phyloP scores from a whole-genome alignment of 805 yeast genomes.

The Starmerella etchellsii region DNA sequence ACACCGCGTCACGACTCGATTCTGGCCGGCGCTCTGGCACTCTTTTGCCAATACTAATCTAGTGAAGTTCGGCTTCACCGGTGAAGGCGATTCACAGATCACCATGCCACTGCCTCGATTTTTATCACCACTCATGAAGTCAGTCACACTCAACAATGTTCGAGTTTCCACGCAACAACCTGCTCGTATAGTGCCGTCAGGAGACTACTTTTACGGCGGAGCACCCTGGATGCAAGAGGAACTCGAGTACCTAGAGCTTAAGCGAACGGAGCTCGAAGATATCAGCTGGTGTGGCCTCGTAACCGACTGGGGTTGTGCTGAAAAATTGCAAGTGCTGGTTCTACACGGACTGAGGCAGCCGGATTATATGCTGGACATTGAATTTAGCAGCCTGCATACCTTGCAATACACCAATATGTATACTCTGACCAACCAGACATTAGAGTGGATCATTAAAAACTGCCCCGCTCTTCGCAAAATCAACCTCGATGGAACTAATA shows the following conservation, averaged over 20 bases:
- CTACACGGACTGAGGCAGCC: slow-evolving; percentile 7
- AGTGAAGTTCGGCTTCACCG: slow-evolving; percentile 17
- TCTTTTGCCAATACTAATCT: slow-evolving; percentile 9
- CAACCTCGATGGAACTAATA: slow-evolving; percentile 17
- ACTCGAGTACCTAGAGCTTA: slow-evolving; percentile 16
- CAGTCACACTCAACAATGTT: slow-evolving; percentile 16
- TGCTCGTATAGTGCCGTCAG: slow-evolving; percentile 3
- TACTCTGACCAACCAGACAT: slow-evolving; percentile 5
- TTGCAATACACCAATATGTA: slow-evolving; percentile 19
- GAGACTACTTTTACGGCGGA: slow-evolving; percentile 4
- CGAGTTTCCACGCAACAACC: not conserved
- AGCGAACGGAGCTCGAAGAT: slow-evolving; percentile 8
- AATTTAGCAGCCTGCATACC: slow-evolving; percentile 7
- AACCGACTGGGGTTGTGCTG: slow-evolving; percentile 9
- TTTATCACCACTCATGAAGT: slow-evolving; percentile 1
- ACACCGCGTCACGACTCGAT: slow-evolving; percentile 10
- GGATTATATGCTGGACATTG: not conserved
- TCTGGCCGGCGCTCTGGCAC: slow-evolving; percentile 12
- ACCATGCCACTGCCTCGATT: slow-evolving; percentile 10
- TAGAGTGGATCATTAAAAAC: slow-evolving; percentile 16
- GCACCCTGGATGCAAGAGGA: not conserved
- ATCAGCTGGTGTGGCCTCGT: slow-evolving; percentile 10
- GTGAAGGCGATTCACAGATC: not conserved
- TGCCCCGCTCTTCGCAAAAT: slow-evolving; percentile 12
- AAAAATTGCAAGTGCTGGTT: slow-evolving; percentile 14